Evolutionary conservation across 148 eudicot genomes (phyloP).

Genomic region (Vaccinium corymbosum): DNA sequence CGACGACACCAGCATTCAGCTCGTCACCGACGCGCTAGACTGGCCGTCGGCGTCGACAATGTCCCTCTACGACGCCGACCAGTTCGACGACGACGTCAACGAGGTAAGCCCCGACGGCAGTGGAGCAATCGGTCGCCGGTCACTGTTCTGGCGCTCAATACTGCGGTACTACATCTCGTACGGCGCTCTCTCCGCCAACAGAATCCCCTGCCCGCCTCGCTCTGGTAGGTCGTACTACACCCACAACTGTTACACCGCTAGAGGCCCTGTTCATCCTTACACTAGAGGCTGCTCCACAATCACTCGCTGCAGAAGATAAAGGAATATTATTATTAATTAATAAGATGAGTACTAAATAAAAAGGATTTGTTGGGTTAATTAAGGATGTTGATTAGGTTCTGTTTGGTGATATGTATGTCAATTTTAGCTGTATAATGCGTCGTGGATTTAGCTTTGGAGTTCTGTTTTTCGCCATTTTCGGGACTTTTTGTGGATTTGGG

Average conservation of each 20-base stretch:
- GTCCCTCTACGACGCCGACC: conserved; percentile 3
- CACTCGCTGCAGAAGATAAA: conserved; percentile 69
- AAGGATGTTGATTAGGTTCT: too few relatives aligned
- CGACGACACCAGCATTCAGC: conserved; percentile 1
- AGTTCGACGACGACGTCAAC: background rate
- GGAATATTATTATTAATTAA: background rate
- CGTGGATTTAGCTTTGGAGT: background rate
- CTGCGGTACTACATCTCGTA: conserved; percentile 70
- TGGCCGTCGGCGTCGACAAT: conserved; percentile 21
- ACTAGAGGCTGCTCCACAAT: conserved; percentile 72
- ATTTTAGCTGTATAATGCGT: background rate
- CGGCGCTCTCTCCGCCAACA: conserved; percentile 66
- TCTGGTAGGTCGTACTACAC: conserved; percentile 85
- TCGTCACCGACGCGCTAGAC: background rate
- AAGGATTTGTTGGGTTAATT: background rate
- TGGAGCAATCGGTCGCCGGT: conserved; percentile 24
- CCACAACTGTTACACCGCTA: conserved; percentile 52
- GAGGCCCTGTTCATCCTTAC: conserved; percentile 65
- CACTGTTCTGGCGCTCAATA: conserved; percentile 44
- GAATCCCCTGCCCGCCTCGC: conserved; percentile 76
- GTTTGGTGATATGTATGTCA: background rate
- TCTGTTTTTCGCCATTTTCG: background rate
- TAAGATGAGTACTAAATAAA: background rate
- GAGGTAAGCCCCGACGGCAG: background rate
- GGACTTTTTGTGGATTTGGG: background rate